These are phyloP conservation scores for Nakazawaea populi DNA, from an alignment of 805 yeast species.

Conservation along the genomic window DNA sequence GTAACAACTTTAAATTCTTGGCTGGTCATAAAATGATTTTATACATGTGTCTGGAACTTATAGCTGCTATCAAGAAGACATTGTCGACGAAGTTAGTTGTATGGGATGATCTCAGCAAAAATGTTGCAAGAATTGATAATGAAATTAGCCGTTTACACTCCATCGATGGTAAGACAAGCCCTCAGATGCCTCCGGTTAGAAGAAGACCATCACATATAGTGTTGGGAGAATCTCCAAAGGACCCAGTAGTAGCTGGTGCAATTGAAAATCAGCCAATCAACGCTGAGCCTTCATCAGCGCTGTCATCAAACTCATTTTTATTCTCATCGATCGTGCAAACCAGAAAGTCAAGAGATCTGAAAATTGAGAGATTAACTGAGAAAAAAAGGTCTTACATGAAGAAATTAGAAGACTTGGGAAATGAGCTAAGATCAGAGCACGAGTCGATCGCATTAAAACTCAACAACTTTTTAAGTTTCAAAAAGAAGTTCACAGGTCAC, in stretches of 20 bases:
- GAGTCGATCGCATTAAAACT: constrained; percentile 60
- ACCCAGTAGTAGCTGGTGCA: not conserved
- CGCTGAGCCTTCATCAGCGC: not conserved
- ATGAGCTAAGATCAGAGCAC: constrained; percentile 40
- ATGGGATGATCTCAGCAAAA: not conserved
- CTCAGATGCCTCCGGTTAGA: not conserved
- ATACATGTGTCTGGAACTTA: constrained; percentile 5
- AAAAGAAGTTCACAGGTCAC: constrained; percentile 32
- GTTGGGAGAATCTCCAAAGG: not conserved
- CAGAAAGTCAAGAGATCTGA: constrained; percentile 5
- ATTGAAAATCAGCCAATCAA: too few relatives aligned
- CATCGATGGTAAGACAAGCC: constrained; percentile 1
- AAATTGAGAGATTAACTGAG: constrained; percentile 2
- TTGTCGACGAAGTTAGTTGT: not conserved
- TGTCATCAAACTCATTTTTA: constrained; percentile 2
- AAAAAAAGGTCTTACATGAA: constrained; percentile 22
- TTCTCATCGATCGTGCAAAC: constrained; percentile 10
- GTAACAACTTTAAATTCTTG: not conserved
- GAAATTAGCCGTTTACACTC: constrained; percentile 1
- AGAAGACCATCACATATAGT: not conserved
- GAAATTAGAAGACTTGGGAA: constrained; percentile 34
- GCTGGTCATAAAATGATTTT: constrained; percentile 3
- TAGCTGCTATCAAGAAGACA: not conserved
- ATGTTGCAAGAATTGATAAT: not conserved
- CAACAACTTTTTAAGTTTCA: constrained; percentile 50